Conservation (phyloP, 78 protist genomes). For the Pigoraptor vietnamica region DNA sequence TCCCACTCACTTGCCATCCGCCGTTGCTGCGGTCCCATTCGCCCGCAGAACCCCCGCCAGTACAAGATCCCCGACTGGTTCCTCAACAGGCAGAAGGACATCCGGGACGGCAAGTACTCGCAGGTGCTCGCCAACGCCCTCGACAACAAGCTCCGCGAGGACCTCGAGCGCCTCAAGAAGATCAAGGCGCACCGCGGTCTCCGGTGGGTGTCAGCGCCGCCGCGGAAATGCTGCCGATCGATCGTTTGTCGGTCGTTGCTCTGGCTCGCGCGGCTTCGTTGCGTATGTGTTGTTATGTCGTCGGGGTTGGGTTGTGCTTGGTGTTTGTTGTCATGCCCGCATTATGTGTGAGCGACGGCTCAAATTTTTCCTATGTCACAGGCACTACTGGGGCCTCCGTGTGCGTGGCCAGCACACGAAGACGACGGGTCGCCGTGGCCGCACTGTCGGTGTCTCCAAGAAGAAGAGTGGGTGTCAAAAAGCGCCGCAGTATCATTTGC, state of each 20-base stretch:
- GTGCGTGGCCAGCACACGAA: slow-evolving; percentile 99
- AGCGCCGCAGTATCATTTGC: too few relatives aligned
- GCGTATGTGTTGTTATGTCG: neutral
- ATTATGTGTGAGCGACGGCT: too few relatives aligned
- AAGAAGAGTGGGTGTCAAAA: slow-evolving; percentile 43
- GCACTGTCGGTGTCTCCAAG: slow-evolving; percentile 78
- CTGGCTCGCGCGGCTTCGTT: too few relatives aligned
- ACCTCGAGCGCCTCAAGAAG: slow-evolving; percentile 95
- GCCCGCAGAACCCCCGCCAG: slow-evolving; percentile 90
- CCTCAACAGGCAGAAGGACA: slow-evolving; percentile 94
- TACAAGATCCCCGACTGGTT: slow-evolving; percentile 99
- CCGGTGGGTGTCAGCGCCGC: too few relatives aligned
- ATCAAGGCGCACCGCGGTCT: slow-evolving; percentile 96
- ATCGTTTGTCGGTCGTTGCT: too few relatives aligned
- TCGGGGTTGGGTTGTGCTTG: too few relatives aligned
- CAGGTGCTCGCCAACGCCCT: slow-evolving; percentile 84
- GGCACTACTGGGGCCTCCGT: slow-evolving; percentile 95
- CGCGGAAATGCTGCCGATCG: too few relatives aligned
- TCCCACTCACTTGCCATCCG: neutral
- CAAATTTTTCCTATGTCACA: too few relatives aligned
- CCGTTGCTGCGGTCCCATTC: neutral
- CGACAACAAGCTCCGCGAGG: slow-evolving; percentile 94
- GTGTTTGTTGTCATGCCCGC: too few relatives aligned
- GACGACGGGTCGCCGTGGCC: slow-evolving; percentile 96
- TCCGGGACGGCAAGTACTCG: slow-evolving; percentile 81